These are phyloP conservation scores for Cyberlindnera veronae DNA, from an alignment of 805 yeast genomes.

Conservation along the genomic window DNA sequence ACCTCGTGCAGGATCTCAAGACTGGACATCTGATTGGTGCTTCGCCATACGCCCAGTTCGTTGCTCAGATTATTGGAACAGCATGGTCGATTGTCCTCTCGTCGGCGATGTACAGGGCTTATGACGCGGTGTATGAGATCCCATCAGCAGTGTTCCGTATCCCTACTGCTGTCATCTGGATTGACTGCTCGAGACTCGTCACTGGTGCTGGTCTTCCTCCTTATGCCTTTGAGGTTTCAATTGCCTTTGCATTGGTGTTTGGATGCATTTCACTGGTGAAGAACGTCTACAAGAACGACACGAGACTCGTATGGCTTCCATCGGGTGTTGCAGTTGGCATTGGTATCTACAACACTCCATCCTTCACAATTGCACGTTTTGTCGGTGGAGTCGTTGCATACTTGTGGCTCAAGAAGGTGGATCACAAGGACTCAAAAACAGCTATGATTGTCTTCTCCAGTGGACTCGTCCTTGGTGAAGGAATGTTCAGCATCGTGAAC, in stretches of 20 bases:
- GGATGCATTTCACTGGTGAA: conserved; percentile 65
- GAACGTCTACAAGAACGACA: conserved; percentile 46
- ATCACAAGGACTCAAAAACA: conserved; percentile 50
- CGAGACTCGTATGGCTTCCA: conserved; percentile 61
- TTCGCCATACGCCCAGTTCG: conserved; percentile 85
- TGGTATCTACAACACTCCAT: conserved; percentile 91
- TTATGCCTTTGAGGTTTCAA: conserved; percentile 57
- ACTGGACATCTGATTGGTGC: conserved; percentile 93
- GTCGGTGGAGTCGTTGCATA: conserved; percentile 76
- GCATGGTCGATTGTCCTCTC: conserved; percentile 78
- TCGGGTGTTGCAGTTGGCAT: conserved; percentile 97
- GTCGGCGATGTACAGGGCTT: conserved; percentile 76
- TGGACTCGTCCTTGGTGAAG: conserved; percentile 93
- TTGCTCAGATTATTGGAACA: conserved; percentile 88
- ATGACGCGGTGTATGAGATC: conserved; percentile 77
- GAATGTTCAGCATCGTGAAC: conserved; percentile 77
- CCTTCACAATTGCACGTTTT: conserved; percentile 90
- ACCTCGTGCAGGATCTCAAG: conserved; percentile 93
- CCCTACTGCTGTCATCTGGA: conserved; percentile 96
- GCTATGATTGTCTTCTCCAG: conserved; percentile 83
- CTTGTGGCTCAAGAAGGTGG: conserved; percentile 46
- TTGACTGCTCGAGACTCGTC: conserved; percentile 90
- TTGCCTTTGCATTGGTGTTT: conserved; percentile 62
- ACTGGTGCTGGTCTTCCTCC: conserved; percentile 91
- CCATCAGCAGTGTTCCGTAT: conserved; percentile 81